Percentiles rank a stretch among this genome's conserved stretches.
Evolutionary conservation across 768 basidiomycete species (phyloP).

Genomic region (Candolleomyces efflorescens): DNA sequence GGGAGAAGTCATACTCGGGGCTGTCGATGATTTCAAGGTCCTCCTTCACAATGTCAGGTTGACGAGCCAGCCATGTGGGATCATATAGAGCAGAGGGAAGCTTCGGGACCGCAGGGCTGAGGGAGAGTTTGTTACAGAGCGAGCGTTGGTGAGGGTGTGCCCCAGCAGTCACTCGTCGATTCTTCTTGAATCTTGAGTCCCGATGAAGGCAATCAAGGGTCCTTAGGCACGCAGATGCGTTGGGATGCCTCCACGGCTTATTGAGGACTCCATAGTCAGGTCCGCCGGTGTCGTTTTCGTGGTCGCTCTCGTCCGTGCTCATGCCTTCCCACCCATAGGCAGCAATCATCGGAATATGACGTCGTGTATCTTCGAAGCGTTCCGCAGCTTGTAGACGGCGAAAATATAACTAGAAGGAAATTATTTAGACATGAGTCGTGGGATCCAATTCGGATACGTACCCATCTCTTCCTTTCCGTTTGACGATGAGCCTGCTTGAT

Average conservation of each 20-base stretch:
- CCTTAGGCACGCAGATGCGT: neutral
- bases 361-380: neutral
- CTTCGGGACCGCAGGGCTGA: neutral
- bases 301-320: neutral
- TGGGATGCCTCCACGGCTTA: neutral
- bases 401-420: neutral
- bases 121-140: neutral
- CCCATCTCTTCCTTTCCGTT: neutral
- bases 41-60: neutral
- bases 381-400: neutral
- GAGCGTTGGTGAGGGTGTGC: neutral
- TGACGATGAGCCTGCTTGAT: neutral
- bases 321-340: neutral
- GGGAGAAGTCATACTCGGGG: neutral
- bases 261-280: neutral
- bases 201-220: neutral
- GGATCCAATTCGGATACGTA: neutral
- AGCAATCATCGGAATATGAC: neutral
- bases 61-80: neutral
- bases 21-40: neutral
- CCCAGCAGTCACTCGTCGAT: neutral
- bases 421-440: neutral
- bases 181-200: neutral
- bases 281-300: neutral
- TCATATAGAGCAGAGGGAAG: neutral